These are phyloP conservation scores for Alternaria burnsii DNA, from an alignment of 2,329 filamentous ascomycete genomes.

Conservation along the genomic window DNA sequence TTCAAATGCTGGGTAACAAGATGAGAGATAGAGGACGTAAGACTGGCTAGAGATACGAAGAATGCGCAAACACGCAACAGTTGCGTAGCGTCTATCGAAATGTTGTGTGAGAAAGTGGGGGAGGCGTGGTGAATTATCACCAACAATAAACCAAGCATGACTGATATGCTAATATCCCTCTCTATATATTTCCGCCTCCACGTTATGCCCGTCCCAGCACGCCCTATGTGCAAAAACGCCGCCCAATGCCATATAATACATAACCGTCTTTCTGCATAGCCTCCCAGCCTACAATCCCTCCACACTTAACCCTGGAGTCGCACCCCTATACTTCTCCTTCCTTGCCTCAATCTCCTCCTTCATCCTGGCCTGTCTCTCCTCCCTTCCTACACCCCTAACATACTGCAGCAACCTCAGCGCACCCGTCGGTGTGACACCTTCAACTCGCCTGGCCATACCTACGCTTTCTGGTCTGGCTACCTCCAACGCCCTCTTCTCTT, in stretches of 20 bases:
- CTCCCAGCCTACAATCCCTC: constrained; percentile 14
- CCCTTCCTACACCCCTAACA: constrained; percentile 60
- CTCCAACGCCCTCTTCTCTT: constrained; percentile 77
- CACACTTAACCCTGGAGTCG: constrained; percentile 10
- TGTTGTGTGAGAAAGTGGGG: not conserved
- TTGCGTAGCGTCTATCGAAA: not conserved
- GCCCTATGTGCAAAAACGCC: not conserved
- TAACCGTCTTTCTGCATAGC: too few species aligned
- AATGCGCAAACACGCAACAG: too few species aligned
- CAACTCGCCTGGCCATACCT: constrained; percentile 86
- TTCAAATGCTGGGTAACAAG: too few species aligned
- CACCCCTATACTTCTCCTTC: constrained; percentile 39
- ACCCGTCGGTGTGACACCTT: constrained; percentile 71
- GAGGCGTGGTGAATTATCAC: not conserved
- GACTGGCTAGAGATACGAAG: too few species aligned
- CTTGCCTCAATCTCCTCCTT: constrained; percentile 43
- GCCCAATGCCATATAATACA: constrained; percentile 2
- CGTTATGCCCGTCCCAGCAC: not conserved
- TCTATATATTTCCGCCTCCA: not conserved
- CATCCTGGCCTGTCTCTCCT: constrained; percentile 37
- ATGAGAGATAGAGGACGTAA: too few species aligned
- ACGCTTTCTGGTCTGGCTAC: constrained; percentile 81
- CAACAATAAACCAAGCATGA: not conserved
- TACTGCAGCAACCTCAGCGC: constrained; percentile 67
- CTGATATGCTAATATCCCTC: not conserved